A percentile compares a stretch with the other conserved stretches of the same genome.
These are phyloP conservation scores for Paecilomyces fulvus DNA, from an alignment of 2,329 filamentous ascomycete genomes.

Conservation along the genomic window DNA sequence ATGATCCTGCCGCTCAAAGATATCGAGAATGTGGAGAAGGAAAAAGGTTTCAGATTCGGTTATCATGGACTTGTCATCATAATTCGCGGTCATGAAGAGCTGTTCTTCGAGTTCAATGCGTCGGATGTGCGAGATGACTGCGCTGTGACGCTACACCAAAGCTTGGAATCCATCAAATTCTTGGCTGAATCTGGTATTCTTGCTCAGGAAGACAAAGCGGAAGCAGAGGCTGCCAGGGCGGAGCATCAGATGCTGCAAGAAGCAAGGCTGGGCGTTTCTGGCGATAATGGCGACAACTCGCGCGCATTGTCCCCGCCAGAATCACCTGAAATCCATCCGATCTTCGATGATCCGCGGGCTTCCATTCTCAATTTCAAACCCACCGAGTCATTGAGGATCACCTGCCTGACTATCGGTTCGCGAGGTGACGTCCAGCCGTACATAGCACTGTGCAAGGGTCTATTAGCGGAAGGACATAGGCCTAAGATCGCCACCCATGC, in stretches of 20 bases:
- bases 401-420: slow-evolving; percentile 91
- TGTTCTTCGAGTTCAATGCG: slow-evolving; percentile 88
- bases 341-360: slow-evolving; percentile 83
- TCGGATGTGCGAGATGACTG: slow-evolving; percentile 80
- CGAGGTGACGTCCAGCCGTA: slow-evolving; percentile 96
- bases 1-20: slow-evolving; percentile 84
- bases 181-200: slow-evolving; percentile 62
- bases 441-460: slow-evolving; percentile 86
- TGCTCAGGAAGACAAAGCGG: slow-evolving; percentile 59
- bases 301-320: slow-evolving; percentile 16
- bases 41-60: slow-evolving; percentile 87
- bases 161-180: slow-evolving; percentile 63
- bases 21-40: slow-evolving; percentile 87
- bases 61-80: slow-evolving; percentile 89
- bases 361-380: slow-evolving; percentile 92
- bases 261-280: slow-evolving; percentile 49
- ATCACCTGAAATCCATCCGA: slow-evolving; percentile 51
- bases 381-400: slow-evolving; percentile 66
- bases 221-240: slow-evolving; percentile 65
- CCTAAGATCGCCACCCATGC: slow-evolving; percentile 82
- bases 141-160: slow-evolving; percentile 68
- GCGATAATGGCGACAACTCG: slow-evolving; percentile 16
- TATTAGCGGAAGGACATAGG: slow-evolving; percentile 79
- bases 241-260: slow-evolving; percentile 75
- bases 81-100: slow-evolving; percentile 85